These are phyloP conservation scores for Gynochthodes officinalis DNA, from an alignment of 257 asterid genomes.

Conservation along the genomic window DNA sequence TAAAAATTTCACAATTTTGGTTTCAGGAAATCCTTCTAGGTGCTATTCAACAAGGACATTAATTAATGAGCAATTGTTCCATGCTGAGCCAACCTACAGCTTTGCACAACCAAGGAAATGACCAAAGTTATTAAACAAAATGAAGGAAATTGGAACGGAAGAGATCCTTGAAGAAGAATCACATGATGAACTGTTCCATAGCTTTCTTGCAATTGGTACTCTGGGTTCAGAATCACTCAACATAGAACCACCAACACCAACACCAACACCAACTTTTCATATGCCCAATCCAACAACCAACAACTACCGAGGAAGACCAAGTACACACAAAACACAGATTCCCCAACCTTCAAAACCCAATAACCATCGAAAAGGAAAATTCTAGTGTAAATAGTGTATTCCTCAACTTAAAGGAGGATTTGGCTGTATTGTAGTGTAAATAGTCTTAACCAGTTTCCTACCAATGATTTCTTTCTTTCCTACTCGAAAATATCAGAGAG, in stretches of 20 bases:
- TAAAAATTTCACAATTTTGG: conserved; percentile 18
- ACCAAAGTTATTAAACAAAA: conserved; percentile 29
- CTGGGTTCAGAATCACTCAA: conserved; percentile 52
- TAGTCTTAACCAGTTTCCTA: too few species aligned
- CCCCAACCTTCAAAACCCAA: too few species aligned
- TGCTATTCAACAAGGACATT: conserved; percentile 34
- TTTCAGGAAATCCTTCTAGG: conserved; percentile 49
- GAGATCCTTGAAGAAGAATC: conserved; percentile 39
- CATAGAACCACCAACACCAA: conserved; percentile 70
- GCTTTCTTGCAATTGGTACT: conserved; percentile 90
- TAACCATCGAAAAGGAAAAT: too few species aligned
- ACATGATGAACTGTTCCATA: conserved; percentile 48
- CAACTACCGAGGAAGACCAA: too few species aligned
- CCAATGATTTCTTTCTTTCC: too few species aligned
- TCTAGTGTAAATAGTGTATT: too few species aligned
- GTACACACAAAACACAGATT: too few species aligned
- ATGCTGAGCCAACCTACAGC: conserved; percentile 35
- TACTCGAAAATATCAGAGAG: too few species aligned
- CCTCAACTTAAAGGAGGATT: too few species aligned
- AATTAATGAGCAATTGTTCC: conserved; percentile 42
- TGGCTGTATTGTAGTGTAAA: too few species aligned
- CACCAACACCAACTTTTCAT: conserved; percentile 62
- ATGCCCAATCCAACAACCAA: too few species aligned
- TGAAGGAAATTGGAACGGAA: conserved; percentile 30
- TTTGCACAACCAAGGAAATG: conserved; percentile 25